phyloP scores from a whole-genome alignment of 495 filamentous ascomycete genomes.

The Talaromyces stipitatus region DNA sequence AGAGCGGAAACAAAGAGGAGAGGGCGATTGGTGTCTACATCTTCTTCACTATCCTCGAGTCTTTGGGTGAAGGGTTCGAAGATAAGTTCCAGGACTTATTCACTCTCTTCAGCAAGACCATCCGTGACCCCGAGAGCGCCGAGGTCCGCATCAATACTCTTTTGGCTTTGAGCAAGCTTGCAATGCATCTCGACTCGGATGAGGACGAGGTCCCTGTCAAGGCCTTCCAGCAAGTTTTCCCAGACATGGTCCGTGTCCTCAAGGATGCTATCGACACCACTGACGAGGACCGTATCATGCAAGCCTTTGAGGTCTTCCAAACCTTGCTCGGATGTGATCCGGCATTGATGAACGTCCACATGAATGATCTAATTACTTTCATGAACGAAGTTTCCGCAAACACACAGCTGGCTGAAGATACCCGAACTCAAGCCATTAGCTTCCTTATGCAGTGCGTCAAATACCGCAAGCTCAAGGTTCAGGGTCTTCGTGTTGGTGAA shows the following conservation, averaged over 20 bases:
- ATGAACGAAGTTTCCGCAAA: slow-evolving; percentile 83
- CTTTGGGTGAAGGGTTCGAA: slow-evolving; percentile 67
- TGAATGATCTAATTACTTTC: slow-evolving; percentile 85
- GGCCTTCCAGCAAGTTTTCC: slow-evolving; percentile 69
- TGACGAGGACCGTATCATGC: slow-evolving; percentile 79
- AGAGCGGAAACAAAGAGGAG: slow-evolving; percentile 61
- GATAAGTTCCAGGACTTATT: slow-evolving; percentile 74
- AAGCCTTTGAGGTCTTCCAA: slow-evolving; percentile 96
- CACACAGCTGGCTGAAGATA: slow-evolving; percentile 69
- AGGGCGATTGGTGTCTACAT: slow-evolving; percentile 90
- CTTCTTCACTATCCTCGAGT: slow-evolving; percentile 83
- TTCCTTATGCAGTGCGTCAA: slow-evolving; percentile 89
- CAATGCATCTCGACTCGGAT: slow-evolving; percentile 80
- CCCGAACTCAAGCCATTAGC: slow-evolving; percentile 78
- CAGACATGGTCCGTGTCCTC: slow-evolving; percentile 81
- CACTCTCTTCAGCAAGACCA: slow-evolving; percentile 75
- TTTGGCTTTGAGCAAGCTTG: slow-evolving; percentile 81
- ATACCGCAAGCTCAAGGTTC: slow-evolving; percentile 92
- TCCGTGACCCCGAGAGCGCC: slow-evolving; percentile 81
- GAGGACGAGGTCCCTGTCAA: slow-evolving; percentile 66
- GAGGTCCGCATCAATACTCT: slow-evolving; percentile 94
- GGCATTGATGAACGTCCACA: slow-evolving; percentile 72
- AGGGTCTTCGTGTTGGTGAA: slow-evolving; percentile 73
- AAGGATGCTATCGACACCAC: slow-evolving; percentile 69
- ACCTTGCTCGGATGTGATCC: slow-evolving; percentile 86